These are phyloP conservation scores for Alternaria incomplexa DNA, from an alignment of 2,329 filamentous ascomycete species.

Conservation along the genomic window DNA sequence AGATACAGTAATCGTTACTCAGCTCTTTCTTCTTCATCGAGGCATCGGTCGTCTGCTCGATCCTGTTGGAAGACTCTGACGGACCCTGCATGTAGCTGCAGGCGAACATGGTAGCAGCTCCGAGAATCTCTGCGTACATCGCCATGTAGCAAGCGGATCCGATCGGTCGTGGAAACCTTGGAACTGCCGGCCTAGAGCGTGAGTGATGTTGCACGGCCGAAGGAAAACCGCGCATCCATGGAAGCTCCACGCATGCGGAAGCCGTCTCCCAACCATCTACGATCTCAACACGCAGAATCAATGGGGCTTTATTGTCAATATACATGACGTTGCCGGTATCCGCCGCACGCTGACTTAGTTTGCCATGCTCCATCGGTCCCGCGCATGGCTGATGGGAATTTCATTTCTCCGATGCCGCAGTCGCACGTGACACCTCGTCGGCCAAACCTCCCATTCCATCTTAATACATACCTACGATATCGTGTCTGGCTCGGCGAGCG, in stretches of 20 bases:
- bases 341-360: neutral
- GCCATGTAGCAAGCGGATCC: constrained; percentile 6
- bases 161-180: neutral
- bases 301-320: neutral
- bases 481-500: constrained; percentile 5
- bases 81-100: constrained; percentile 15
- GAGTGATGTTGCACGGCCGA: neutral
- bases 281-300: neutral
- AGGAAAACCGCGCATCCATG: neutral
- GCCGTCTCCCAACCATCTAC: neutral
- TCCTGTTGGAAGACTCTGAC: constrained; percentile 2
- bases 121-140: constrained; percentile 22
- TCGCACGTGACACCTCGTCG: constrained; percentile 19
- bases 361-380: constrained; percentile 1
- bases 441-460: constrained; percentile 3
- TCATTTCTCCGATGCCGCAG: constrained; percentile 15
- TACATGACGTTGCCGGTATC: constrained; percentile 2
- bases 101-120: constrained; percentile 3
- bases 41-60: neutral
- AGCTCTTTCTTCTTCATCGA: constrained; percentile 10
- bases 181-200: neutral
- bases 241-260: neutral
- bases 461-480: neutral
- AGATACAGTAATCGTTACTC: constrained; percentile 18
- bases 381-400: neutral